Percentiles rank a stretch among this genome's conserved stretches.
Conservation (phyloP, 2,329 filamentous ascomycete genomes). For the Aspergillus ruber region DNA sequence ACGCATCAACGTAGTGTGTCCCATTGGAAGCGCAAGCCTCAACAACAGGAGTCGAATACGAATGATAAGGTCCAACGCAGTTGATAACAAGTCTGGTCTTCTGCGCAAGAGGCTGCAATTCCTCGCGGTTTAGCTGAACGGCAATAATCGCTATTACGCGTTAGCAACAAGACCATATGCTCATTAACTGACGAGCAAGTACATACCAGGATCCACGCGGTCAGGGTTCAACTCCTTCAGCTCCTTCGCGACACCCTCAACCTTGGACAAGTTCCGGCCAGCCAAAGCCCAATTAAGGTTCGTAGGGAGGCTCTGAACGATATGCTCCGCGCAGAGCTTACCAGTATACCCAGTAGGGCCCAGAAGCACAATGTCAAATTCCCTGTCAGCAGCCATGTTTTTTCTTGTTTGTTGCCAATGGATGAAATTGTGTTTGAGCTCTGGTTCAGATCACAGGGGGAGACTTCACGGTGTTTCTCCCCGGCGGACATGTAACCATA, state of each 20-base stretch:
- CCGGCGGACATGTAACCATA: too few relatives aligned
- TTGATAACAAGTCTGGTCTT: conserved; percentile 56
- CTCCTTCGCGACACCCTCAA: conserved; percentile 61
- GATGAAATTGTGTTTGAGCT: background rate
- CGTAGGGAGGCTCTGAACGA: conserved; percentile 63
- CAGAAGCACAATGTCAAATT: conserved; percentile 61
- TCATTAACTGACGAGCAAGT: background rate
- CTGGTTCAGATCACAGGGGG: too few relatives aligned
- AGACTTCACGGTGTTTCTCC: too few relatives aligned
- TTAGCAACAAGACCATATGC: conserved; percentile 2
- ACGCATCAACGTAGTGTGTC: conserved; percentile 62
- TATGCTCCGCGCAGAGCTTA: conserved; percentile 66
- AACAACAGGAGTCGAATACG: conserved; percentile 59
- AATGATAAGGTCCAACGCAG: conserved; percentile 57
- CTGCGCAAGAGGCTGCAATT: conserved; percentile 47
- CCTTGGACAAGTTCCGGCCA: conserved; percentile 70
- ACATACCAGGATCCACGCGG: conserved; percentile 60
- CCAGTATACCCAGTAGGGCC: conserved; percentile 80
- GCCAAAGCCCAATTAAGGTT: conserved; percentile 83
- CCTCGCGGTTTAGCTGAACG: conserved; percentile 43
- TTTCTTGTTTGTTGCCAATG: background rate
- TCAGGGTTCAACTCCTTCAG: conserved; percentile 63
- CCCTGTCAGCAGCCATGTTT: conserved; percentile 38
- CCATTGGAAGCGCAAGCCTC: conserved; percentile 59
- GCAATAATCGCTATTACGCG: conserved; percentile 37